Evolutionary conservation across 805 yeast genomes (phyloP), one percentile per base, ranked within the genome.

Genomic region (Candida sanyiensis): DNA sequence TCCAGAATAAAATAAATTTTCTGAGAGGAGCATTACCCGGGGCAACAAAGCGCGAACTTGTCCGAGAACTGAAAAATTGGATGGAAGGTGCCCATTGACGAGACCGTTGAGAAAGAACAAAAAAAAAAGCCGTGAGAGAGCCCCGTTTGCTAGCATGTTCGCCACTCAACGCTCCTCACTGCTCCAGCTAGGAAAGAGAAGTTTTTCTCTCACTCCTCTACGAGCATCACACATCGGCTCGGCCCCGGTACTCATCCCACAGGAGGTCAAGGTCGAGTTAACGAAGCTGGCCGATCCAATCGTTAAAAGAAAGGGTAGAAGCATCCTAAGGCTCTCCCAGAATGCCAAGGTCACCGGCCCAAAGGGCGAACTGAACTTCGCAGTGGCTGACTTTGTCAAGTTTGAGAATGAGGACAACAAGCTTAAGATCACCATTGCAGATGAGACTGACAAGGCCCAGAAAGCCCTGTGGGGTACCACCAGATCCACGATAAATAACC

Each of bases 391-490:
- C 41, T 89, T 89, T 52, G 70, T 88, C 31, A 56, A 64, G 4
- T 42, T 83, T 4, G 49, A 56, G 3, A 46, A 54, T n/a, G 62
- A 61, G 5, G 58, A 62, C 9, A 66, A 65, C 28, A 64, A 66
- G 35, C 58, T 83, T 27, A 47, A 57, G 5, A 78, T 90, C 4
- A 42, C 64, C 1, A 85, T 89, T n/a, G 63, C 65, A 28, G 72
- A 80, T 50, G 68, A 77, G 4, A 53, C 57, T 2, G 64, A 73
- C 50, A 80, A 75, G 54, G 66, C 75, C 38, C 98, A 93, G 65
- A 76, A 82, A 48, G 68, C 94, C 15, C 77, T 93, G 75, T 93
- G 97, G 97, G 99, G 98, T 13, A 93, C 97, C 6, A 72, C 82
- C 37, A 75, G 98, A 58, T 72, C 94, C 0, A 68, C 81, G 42